Base-by-base conservation (phyloP, 2,329 filamentous ascomycete species). In the Cytospora piceicola region DNA sequence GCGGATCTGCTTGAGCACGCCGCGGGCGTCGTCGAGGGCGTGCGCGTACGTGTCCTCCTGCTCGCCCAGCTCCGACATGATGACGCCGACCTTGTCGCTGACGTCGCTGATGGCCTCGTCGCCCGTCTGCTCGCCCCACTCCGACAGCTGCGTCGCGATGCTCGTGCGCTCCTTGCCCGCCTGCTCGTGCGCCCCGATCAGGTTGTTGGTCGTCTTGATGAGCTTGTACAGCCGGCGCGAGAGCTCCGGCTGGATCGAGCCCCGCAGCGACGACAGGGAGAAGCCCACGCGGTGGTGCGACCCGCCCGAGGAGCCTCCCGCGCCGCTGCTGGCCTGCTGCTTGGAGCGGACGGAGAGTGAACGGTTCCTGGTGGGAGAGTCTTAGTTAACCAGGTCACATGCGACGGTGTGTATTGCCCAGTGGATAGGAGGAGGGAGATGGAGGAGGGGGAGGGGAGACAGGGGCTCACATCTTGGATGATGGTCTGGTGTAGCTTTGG, bases 171-270 rank as follows among this genome's bases (percentile, higher is more conserved):
- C 94, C 67, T 90, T 90, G 58, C 89, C 92, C 8, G 94, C 95
- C 8, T 87, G 81, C 80, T 97, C 93, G 80, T 97, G 90, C 58
- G 92, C 90, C 58, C 85, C 83, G 73, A 98, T 93, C 42, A 94
- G 89, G 75, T 90, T 89, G 82, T 97, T 98, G 79, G 96, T 91
- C 58, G 91, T 92, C 82, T 99, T 99, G 83, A 98, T 97, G 68
- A 99, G 85, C 72, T 90, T 90, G 84, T 90, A 96, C 60, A 99
- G 88, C 76, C 90, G 92, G 78, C 92, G 93, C 72, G 92, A 93
- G 32, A 97, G 86, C 77, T 97, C 93, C 5, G 94, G 92, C 75
- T 97, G 93, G 72, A 90, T 86, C 58, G 89, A 87, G 64, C 93
- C 93, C 60, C 94, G 92, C 63, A 99, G 88, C 24, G 93, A 95